Evolutionary conservation across 768 basidiomycete species (phyloP).

Genomic region (Lentinula boryana): DNA sequence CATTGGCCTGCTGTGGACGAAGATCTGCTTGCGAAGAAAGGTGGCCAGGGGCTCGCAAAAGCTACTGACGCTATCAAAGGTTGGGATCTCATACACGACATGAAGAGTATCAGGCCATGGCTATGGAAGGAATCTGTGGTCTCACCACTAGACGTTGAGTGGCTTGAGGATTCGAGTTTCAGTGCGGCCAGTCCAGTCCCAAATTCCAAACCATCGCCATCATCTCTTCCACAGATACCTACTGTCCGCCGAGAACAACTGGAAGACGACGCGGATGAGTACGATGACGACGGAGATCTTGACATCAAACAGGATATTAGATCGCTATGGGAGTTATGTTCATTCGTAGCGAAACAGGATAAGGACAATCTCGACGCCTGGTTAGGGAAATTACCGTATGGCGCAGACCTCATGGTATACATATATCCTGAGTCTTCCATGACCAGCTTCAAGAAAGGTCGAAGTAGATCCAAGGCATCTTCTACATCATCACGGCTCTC

Average conservation of each 20-base stretch:
- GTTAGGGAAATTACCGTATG: conserved; percentile 29
- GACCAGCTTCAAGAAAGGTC: background rate
- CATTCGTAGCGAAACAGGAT: conserved; percentile 10
- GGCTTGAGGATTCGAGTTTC: background rate
- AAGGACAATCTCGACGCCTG: background rate
- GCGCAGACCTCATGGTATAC: conserved; percentile 59
- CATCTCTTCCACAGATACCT: background rate
- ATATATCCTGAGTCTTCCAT: conserved; percentile 14
- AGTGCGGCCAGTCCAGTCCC: background rate
- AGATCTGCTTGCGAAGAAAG: conserved; percentile 36
- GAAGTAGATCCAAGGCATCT: background rate
- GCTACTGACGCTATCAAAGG: background rate
- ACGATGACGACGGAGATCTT: conserved; percentile 27
- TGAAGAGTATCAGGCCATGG: conserved; percentile 65
- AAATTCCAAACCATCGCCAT: no score
- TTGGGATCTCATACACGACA: conserved; percentile 31
- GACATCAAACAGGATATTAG: conserved; percentile 31
- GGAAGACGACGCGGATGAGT: conserved; percentile 16
- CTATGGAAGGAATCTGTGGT: conserved; percentile 32
- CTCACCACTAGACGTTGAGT: conserved; percentile 26
- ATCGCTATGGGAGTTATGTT: conserved; percentile 25
- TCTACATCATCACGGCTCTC: background rate
- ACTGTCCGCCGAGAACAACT: background rate
- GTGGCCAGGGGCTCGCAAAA: background rate
- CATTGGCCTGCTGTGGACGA: conserved; percentile 49